phyloP scores from a whole-genome alignment of 345 rosid species.

The Luvunga scandens region DNA sequence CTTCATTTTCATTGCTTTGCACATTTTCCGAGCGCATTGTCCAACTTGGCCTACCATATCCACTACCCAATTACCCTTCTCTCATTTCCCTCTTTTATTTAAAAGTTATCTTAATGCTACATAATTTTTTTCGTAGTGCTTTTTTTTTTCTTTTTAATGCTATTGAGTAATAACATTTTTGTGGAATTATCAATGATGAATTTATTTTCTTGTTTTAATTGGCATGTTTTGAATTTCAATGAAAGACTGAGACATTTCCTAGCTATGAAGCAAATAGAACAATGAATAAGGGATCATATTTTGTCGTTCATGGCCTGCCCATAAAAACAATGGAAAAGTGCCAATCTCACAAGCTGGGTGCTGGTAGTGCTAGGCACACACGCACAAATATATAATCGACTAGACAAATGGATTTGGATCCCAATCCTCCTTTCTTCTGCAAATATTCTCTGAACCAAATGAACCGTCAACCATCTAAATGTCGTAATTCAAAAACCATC shows the following conservation, averaged over 20 bases:
- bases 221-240: background rate
- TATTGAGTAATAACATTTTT: background rate
- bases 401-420: constrained; percentile 5
- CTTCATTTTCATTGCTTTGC: constrained; percentile 2
- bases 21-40: constrained; percentile 29
- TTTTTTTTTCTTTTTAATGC: background rate
- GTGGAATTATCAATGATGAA: background rate
- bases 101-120: background rate
- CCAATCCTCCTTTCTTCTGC: constrained; percentile 1
- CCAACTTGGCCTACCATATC: background rate
- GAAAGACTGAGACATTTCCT: constrained; percentile 1
- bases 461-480: background rate
- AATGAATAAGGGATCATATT: background rate
- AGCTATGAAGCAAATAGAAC: background rate
- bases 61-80: background rate
- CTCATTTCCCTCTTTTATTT: background rate
- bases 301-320: background rate
- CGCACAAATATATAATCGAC: background rate
- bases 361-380: background rate
- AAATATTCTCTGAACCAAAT: constrained; percentile 15
- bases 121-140: background rate
- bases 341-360: background rate
- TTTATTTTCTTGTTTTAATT: background rate
- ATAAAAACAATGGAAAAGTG: background rate
- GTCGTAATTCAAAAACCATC: background rate